These are phyloP conservation scores for Nadsonia starkeyi-henricii DNA, from an alignment of 1,139 yeast species.

Conservation along the genomic window DNA sequence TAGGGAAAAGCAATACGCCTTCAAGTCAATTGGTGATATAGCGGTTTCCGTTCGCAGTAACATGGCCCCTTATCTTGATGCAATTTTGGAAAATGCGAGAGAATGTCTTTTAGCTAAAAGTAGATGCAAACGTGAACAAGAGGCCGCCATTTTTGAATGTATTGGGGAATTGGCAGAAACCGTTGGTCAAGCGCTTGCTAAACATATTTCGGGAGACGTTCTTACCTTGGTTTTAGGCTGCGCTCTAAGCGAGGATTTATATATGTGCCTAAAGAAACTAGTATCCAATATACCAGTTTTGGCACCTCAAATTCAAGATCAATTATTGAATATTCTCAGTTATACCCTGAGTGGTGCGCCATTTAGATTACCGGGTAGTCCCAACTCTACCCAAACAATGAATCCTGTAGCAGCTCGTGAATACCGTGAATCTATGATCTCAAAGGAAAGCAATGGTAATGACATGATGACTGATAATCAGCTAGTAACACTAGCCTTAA, in stretches of 20 bases:
- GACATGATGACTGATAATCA: slow-evolving; percentile 33
- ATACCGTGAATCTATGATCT: slow-evolving; percentile 59
- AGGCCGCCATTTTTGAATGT: slow-evolving; percentile 81
- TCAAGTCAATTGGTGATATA: slow-evolving; percentile 75
- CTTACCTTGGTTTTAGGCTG: slow-evolving; percentile 71
- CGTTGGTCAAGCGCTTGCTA: slow-evolving; percentile 89
- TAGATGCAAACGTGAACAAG: slow-evolving; percentile 56
- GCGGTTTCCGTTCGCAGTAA: slow-evolving; percentile 75
- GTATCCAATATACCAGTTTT: slow-evolving; percentile 69
- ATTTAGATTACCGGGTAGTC: slow-evolving; percentile 82
- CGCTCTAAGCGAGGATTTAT: slow-evolving; percentile 68
- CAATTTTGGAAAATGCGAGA: slow-evolving; percentile 66
- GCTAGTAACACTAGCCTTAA: slow-evolving; percentile 51
- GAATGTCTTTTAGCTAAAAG: slow-evolving; percentile 64
- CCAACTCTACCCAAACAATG: slow-evolving; percentile 47
- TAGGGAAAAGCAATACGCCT: slow-evolving; percentile 64
- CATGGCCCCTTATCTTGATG: slow-evolving; percentile 79
- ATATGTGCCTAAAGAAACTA: slow-evolving; percentile 55
- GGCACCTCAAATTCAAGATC: slow-evolving; percentile 55
- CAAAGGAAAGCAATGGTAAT: slow-evolving; percentile 37
- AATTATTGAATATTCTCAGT: slow-evolving; percentile 60
- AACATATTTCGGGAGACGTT: slow-evolving; percentile 71
- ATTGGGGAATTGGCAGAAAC: slow-evolving; percentile 77
- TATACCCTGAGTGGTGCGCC: slow-evolving; percentile 69
- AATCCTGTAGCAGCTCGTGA: slow-evolving; percentile 56